Conservation (phyloP, 2,329 filamentous ascomycete genomes). For the Alternaria sp. region DNA sequence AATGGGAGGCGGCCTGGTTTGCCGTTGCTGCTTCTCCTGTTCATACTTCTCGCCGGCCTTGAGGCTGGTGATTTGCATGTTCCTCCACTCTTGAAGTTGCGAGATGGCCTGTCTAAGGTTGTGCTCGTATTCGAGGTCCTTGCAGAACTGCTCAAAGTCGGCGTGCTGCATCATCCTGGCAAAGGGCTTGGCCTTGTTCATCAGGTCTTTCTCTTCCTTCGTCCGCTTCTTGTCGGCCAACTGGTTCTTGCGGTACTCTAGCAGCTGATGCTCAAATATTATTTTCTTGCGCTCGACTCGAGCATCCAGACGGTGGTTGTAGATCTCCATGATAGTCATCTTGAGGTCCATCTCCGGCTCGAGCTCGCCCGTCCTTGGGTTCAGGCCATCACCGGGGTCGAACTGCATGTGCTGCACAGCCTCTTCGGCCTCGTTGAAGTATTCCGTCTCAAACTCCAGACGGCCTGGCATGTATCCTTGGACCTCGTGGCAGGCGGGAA, state of each 20-base stretch:
- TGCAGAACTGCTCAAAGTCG: conserved; percentile 86
- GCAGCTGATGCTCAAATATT: conserved; percentile 90
- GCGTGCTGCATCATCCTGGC: conserved; percentile 94
- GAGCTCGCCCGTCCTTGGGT: conserved; percentile 79
- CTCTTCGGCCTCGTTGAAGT: conserved; percentile 97
- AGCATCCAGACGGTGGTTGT: conserved; percentile 89
- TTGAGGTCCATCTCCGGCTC: conserved; percentile 98
- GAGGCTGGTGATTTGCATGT: conserved; percentile 81
- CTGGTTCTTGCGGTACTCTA: conserved; percentile 92
- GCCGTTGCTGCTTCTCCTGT: conserved; percentile 78
- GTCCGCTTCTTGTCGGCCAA: conserved; percentile 92
- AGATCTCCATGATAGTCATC: conserved; percentile 97
- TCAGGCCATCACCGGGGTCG: conserved; percentile 91
- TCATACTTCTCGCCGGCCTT: conserved; percentile 92
- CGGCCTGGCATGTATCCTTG: conserved; percentile 99
- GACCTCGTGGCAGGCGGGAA: conserved; percentile 95
- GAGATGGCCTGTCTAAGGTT: conserved; percentile 87
- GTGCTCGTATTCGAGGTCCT: conserved; percentile 87
- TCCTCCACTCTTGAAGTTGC: conserved; percentile 93
- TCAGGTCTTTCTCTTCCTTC: conserved; percentile 89
- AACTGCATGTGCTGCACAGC: conserved; percentile 99
- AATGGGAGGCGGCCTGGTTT: conserved; percentile 70
- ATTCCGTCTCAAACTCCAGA: conserved; percentile 95
- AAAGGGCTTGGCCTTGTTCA: conserved; percentile 95
- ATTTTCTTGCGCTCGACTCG: conserved; percentile 95